Conservation (phyloP, 108 stramenopile genomes). For the Conticribra guillardii region DNA sequence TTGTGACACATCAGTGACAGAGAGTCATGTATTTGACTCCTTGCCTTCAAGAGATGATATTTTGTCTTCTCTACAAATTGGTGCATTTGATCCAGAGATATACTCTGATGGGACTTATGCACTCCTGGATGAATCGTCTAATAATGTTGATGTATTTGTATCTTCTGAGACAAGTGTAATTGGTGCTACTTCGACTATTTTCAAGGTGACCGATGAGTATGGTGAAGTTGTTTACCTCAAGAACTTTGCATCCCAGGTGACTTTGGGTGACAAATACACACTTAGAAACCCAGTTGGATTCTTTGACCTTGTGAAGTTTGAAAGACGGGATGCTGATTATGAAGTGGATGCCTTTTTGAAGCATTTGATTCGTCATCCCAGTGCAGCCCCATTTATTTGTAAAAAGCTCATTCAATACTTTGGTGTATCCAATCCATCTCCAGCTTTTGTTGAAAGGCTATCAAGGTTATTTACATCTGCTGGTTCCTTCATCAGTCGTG, state of each 20-base stretch:
- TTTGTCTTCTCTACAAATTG: conserved; percentile 51
- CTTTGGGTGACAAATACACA: conserved; percentile 25
- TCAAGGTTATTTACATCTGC: conserved; percentile 46
- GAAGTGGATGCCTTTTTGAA: too few species aligned
- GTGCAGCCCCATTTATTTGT: too few species aligned
- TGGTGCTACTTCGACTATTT: conserved; percentile 31
- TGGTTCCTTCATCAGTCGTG: conserved; percentile 36
- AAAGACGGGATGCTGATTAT: conserved; percentile 46
- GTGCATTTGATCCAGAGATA: conserved; percentile 44
- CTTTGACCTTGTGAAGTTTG: too few species aligned
- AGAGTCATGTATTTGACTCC: conserved; percentile 29
- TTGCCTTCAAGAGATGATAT: conserved; percentile 45
- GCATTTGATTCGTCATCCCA: too few species aligned
- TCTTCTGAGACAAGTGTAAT: too few species aligned
- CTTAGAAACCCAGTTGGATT: conserved; percentile 49
- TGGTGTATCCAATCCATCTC: conserved; percentile 75
- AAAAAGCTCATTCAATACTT: conserved; percentile 70
- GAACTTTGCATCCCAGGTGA: too few species aligned
- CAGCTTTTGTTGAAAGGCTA: conserved; percentile 53
- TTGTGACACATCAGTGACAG: conserved; percentile 25
- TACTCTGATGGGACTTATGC: conserved; percentile 27
- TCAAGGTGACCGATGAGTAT: too few species aligned
- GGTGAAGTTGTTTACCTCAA: conserved; percentile 35
- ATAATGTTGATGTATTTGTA: too few species aligned
- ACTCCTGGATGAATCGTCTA: conserved; percentile 21